These are phyloP conservation scores for Cyclotella sp. DNA, from an alignment of 108 stramenopile genomes.

Conservation along the genomic window DNA sequence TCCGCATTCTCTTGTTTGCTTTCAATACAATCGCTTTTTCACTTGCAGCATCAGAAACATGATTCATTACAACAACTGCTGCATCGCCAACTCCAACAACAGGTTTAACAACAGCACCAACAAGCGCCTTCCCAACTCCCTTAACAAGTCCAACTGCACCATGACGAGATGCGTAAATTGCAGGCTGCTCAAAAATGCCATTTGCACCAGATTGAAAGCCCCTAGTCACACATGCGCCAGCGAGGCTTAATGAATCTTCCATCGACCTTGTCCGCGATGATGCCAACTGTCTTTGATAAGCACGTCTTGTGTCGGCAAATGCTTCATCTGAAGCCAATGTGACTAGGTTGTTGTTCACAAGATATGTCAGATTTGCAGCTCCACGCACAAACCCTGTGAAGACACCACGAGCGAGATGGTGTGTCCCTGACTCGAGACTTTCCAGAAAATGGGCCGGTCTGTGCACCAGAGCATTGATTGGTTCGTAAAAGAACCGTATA, in stretches of 20 bases:
- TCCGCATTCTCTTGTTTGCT: slow-evolving; percentile 60
- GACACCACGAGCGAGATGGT: slow-evolving; percentile 78
- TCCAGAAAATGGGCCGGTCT: slow-evolving; percentile 76
- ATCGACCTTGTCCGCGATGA: slow-evolving; percentile 55
- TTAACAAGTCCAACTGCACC: slow-evolving; percentile 80
- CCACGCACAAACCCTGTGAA: slow-evolving; percentile 81
- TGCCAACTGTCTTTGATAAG: slow-evolving; percentile 71
- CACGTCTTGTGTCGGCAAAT: slow-evolving; percentile 80
- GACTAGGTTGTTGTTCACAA: slow-evolving; percentile 74
- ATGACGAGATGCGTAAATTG: slow-evolving; percentile 71
- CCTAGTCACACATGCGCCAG: slow-evolving; percentile 70
- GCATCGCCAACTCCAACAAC: slow-evolving; percentile 86
- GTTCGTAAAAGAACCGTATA: slow-evolving; percentile 84
- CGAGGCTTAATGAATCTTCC: slow-evolving; percentile 63
- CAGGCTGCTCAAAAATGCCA: slow-evolving; percentile 79
- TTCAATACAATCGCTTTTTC: slow-evolving; percentile 62
- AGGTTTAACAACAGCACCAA: slow-evolving; percentile 81
- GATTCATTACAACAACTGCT: slow-evolving; percentile 83
- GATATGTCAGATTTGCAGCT: slow-evolving; percentile 80
- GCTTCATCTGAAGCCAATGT: slow-evolving; percentile 78
- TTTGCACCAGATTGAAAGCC: slow-evolving; percentile 71
- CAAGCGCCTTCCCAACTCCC: slow-evolving; percentile 71
- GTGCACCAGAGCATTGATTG: slow-evolving; percentile 71
- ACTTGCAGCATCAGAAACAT: slow-evolving; percentile 81
- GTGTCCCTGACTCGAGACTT: slow-evolving; percentile 80